Evolutionary conservation across 2,329 filamentous ascomycete species (phyloP).

Genomic region (Penicillium psychrosexuale): DNA sequence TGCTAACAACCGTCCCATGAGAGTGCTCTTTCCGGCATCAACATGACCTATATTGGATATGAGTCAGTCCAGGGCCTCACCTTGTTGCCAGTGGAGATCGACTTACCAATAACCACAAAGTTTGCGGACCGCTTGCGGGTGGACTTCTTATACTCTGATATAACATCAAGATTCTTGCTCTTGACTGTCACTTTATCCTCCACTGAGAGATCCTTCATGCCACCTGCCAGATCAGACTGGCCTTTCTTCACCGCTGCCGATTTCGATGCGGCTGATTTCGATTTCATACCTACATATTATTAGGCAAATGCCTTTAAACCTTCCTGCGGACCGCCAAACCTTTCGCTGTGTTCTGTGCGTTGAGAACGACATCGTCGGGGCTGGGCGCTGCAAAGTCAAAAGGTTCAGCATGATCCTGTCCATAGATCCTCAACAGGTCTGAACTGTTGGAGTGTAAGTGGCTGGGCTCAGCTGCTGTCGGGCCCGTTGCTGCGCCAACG

Average conservation of each 20-base stretch:
- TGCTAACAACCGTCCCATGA: conserved; percentile 91
- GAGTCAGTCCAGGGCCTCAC: conserved; percentile 15
- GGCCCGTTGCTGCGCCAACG: conserved; percentile 30
- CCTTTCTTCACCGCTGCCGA: conserved; percentile 41
- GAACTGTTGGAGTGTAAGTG: conserved; percentile 32
- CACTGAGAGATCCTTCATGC: conserved; percentile 49
- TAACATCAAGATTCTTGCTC: conserved; percentile 78
- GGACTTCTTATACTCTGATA: conserved; percentile 73
- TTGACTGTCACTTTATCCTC: conserved; percentile 54
- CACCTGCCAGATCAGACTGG: conserved; percentile 46
- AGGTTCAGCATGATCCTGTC: conserved; percentile 42
- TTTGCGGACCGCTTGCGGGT: conserved; percentile 77
- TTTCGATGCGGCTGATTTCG: conserved; percentile 42
- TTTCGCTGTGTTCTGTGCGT: conserved; percentile 73
- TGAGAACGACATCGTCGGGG: conserved; percentile 83
- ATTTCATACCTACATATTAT: conserved; percentile 46
- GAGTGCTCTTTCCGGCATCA: conserved; percentile 93
- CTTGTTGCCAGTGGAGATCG: conserved; percentile 26
- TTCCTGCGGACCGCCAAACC: conserved; percentile 59
- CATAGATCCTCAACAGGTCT: conserved; percentile 39
- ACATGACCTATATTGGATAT: conserved; percentile 68
- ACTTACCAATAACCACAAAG: conserved; percentile 83
- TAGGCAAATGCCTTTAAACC: conserved; percentile 35
- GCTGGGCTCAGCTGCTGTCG: conserved; percentile 32
- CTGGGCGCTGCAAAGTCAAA: conserved; percentile 77